These are phyloP conservation scores for Lepidium aucheri DNA, from an alignment of 345 rosid genomes.

Conservation along the genomic window DNA sequence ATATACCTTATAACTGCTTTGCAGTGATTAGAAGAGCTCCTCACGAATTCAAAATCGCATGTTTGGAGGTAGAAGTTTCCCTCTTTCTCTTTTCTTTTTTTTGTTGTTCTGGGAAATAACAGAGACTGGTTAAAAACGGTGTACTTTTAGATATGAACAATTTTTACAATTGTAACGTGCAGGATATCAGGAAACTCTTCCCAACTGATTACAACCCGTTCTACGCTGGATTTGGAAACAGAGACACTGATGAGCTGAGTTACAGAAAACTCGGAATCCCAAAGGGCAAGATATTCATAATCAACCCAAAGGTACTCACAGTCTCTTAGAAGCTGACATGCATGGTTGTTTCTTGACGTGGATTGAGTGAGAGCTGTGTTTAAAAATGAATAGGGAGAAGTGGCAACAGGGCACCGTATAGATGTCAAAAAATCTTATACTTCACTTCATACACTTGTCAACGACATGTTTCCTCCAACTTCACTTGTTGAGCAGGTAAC, in stretches of 20 bases:
- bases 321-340: not conserved
- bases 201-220: conserved; percentile 86
- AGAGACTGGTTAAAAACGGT: not conserved
- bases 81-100: not conserved
- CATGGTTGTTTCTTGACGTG: not conserved
- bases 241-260: conserved; percentile 92
- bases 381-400: conserved; percentile 58
- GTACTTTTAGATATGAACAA: not conserved
- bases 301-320: conserved; percentile 72
- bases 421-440: conserved; percentile 75
- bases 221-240: conserved; percentile 87
- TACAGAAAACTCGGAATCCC: conserved; percentile 90
- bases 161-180: conserved; percentile 6
- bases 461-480: conserved; percentile 92
- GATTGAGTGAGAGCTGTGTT: not conserved
- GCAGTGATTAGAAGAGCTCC: conserved; percentile 93
- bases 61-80: conserved; percentile 56
- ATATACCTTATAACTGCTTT: conserved; percentile 7
- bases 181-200: conserved; percentile 84
- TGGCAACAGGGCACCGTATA: conserved; percentile 69
- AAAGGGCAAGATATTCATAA: conserved; percentile 81
- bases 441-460: conserved; percentile 77
- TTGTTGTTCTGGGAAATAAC: not conserved
- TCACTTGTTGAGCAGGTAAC: conserved; percentile 70
- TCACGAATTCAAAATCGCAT: conserved; percentile 91